phyloP scores from a whole-genome alignment of 2,329 filamentous ascomycete species.

The Leptodontidium sp. region DNA sequence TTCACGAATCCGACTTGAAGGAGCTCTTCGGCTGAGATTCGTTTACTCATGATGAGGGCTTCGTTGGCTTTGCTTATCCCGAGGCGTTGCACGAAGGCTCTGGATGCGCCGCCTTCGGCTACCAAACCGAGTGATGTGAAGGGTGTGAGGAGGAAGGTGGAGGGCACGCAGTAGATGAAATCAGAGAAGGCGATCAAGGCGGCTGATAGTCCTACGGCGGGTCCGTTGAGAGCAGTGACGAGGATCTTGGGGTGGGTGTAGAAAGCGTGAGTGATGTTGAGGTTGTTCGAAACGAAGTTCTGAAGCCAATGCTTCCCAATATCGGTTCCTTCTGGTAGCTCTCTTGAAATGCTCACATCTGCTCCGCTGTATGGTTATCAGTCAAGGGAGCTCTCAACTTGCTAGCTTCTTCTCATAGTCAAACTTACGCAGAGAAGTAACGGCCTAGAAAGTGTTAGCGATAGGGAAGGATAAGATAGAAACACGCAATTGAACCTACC shows the following conservation, averaged over 20 bases:
- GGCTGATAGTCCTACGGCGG: conserved; percentile 86
- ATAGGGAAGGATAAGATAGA: conserved; percentile 47
- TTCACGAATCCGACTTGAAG: conserved; percentile 85
- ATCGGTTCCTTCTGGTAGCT: conserved; percentile 51
- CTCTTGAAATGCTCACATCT: conserved; percentile 70
- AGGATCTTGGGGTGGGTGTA: conserved; percentile 95
- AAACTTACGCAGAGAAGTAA: conserved; percentile 83
- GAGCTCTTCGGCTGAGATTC: conserved; percentile 77
- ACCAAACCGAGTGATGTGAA: conserved; percentile 92
- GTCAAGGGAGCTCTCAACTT: background rate
- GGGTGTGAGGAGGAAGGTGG: conserved; percentile 87
- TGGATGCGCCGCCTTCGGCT: conserved; percentile 83
- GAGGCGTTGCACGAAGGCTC: conserved; percentile 80
- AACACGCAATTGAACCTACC: conserved; percentile 56
- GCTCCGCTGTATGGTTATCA: conserved; percentile 67
- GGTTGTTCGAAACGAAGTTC: conserved; percentile 83
- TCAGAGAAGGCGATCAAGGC: conserved; percentile 85
- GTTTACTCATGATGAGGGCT: conserved; percentile 88
- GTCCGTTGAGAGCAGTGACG: conserved; percentile 89
- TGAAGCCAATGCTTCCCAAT: conserved; percentile 66
- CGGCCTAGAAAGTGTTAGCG: conserved; percentile 47
- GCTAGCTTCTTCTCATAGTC: background rate
- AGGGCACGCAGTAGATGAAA: conserved; percentile 88
- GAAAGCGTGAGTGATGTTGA: conserved; percentile 89
- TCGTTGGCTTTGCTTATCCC: conserved; percentile 88